These are phyloP conservation scores for Quercus gilva DNA, from an alignment of 306 rosid genomes.

Conservation along the genomic window DNA sequence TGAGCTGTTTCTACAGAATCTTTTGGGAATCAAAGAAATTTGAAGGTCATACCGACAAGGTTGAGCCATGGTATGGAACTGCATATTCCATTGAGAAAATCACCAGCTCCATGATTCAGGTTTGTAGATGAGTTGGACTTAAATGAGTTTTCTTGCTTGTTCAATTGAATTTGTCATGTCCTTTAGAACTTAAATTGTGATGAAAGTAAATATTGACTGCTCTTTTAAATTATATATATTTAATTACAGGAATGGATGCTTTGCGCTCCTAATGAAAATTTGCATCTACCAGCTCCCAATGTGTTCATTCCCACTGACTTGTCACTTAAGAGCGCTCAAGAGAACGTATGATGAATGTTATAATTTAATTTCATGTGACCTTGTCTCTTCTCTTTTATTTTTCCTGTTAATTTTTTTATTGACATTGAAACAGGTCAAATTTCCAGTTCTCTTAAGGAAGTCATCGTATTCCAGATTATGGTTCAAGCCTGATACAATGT, in stretches of 20 bases:
- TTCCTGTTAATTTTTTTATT: conserved; percentile 18
- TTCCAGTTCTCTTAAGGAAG: conserved; percentile 70
- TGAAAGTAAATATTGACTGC: conserved; percentile 22
- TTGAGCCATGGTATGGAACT: conserved; percentile 97
- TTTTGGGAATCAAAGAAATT: conserved; percentile 86
- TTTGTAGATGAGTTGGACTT: conserved; percentile 33
- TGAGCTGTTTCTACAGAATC: conserved; percentile 50
- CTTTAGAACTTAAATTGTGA: conserved; percentile 9
- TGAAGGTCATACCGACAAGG: conserved; percentile 68
- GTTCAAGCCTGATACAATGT: conserved; percentile 85
- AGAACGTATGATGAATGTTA: conserved; percentile 44
- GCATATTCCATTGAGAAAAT: conserved; percentile 67
- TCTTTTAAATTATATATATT: conserved; percentile 16
- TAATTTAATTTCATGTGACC: neutral
- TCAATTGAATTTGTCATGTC: conserved; percentile 6
- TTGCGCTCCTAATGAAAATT: conserved; percentile 60
- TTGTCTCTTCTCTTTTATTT: conserved; percentile 2
- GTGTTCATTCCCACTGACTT: conserved; percentile 82
- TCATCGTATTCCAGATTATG: conserved; percentile 71
- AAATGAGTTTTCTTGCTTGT: conserved; percentile 18
- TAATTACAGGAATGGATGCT: conserved; percentile 75
- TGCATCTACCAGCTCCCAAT: conserved; percentile 82
- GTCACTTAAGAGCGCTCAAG: conserved; percentile 59
- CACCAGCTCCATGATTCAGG: conserved; percentile 60
- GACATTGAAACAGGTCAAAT: conserved; percentile 56